A percentile compares a stretch with the other conserved stretches of the same genome.
phyloP scores from a whole-genome alignment of 1,284 basidiomycete genomes.

The Rhodotorula sp. region DNA sequence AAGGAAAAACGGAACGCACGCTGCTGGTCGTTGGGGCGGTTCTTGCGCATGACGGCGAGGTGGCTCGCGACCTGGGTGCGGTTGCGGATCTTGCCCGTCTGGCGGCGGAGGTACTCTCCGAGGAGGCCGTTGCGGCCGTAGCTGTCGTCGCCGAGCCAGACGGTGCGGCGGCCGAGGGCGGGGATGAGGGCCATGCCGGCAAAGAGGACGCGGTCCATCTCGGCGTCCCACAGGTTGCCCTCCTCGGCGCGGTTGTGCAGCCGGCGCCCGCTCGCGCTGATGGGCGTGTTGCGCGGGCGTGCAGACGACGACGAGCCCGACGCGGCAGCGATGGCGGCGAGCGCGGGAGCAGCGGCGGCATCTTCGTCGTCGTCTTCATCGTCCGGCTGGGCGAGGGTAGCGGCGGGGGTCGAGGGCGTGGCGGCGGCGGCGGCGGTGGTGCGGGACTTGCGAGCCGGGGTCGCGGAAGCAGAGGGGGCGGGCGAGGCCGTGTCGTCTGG shows the following conservation, averaged over 20 bases:
- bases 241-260: not conserved
- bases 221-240: conserved; percentile 2
- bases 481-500: not conserved
- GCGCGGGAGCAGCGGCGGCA: not conserved
- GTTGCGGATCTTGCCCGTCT: conserved; percentile 24
- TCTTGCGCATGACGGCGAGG: conserved; percentile 8
- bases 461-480: not conserved
- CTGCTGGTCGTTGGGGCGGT: conserved; percentile 1
- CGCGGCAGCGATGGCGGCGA: not conserved
- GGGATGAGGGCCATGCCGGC: conserved; percentile 11
- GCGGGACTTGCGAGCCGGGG: no score
- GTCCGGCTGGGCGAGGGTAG: no score
- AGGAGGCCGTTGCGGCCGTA: conserved; percentile 23
- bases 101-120: conserved; percentile 23
- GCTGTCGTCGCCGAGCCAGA: conserved; percentile 13
- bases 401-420: no score
- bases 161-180: conserved; percentile 13
- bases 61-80: conserved; percentile 12
- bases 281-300: not conserved
- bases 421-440: no score
- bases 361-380: no score
- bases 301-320: not conserved
- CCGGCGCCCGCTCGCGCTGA: not conserved
- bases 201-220: conserved; percentile 6
- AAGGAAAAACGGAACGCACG: not conserved